Evolutionary conservation across 495 filamentous ascomycete genomes (phyloP).

Genomic region (Trichoderma gamsii): DNA sequence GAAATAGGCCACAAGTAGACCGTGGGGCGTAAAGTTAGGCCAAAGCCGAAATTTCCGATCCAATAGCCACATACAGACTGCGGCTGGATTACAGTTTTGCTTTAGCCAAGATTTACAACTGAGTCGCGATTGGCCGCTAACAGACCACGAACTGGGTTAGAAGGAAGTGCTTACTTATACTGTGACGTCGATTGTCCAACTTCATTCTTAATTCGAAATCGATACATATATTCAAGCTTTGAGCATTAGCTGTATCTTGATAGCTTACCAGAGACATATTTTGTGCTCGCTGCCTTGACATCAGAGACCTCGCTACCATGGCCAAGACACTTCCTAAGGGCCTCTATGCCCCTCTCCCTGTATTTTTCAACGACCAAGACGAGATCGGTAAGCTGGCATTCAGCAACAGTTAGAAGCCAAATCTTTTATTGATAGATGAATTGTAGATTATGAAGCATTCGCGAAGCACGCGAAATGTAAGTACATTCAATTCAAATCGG

Average conservation of each 20-base stretch:
- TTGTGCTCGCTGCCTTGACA: not conserved
- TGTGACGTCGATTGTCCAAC: not conserved
- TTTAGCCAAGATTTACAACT: not conserved
- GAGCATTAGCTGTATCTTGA: no score
- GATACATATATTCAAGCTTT: no score
- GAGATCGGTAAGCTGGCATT: not conserved
- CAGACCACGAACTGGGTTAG: not conserved
- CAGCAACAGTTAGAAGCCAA: no score
- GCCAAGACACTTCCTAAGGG: not conserved
- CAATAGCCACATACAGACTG: not conserved
- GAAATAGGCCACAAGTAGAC: no score
- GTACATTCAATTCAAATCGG: not conserved
- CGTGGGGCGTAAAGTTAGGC: not conserved
- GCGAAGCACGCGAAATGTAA: not conserved
- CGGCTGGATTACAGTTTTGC: not conserved
- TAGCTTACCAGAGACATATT: not conserved
- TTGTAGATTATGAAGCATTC: constrained; percentile 7
- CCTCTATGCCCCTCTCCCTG: not conserved
- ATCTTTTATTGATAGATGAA: no score
- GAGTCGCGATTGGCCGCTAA: not conserved
- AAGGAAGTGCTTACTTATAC: not conserved
- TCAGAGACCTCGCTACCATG: not conserved
- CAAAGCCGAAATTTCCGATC: not conserved
- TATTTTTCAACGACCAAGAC: not conserved
- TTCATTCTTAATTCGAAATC: no score